A percentile compares a stretch with the other conserved stretches of the same genome.
Conservation (phyloP, 2,329 filamentous ascomycete species). For the Aspergillus sp. region DNA sequence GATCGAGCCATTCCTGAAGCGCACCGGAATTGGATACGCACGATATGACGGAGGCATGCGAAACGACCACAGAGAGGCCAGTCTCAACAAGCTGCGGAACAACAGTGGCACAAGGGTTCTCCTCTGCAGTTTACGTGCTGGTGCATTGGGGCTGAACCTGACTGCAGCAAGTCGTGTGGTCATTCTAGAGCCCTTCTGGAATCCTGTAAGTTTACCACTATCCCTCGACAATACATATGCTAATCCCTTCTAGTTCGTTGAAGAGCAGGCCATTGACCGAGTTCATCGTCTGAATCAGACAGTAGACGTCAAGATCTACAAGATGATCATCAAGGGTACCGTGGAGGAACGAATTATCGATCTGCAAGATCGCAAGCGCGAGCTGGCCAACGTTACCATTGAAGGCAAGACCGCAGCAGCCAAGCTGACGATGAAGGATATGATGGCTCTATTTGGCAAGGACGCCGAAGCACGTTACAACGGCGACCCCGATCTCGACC, state of each 20-base stretch:
- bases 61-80: slow-evolving; percentile 88
- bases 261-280: slow-evolving; percentile 97
- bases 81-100: slow-evolving; percentile 72
- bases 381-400: slow-evolving; percentile 87
- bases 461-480: slow-evolving; percentile 57
- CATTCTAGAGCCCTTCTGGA: slow-evolving; percentile 98
- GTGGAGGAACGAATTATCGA: slow-evolving; percentile 96
- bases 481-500: slow-evolving; percentile 43
- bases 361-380: slow-evolving; percentile 89
- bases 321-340: slow-evolving; percentile 79
- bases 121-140: slow-evolving; percentile 91
- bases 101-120: slow-evolving; percentile 76
- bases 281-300: slow-evolving; percentile 98
- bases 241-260: slow-evolving; percentile 68
- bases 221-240: slow-evolving; percentile 16
- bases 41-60: slow-evolving; percentile 95
- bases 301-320: slow-evolving; percentile 91
- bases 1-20: slow-evolving; percentile 83
- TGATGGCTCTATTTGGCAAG: slow-evolving; percentile 82
- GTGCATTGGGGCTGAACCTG: slow-evolving; percentile 87
- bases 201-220: slow-evolving; percentile 63
- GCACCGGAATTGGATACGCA: slow-evolving; percentile 73
- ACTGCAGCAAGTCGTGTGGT: slow-evolving; percentile 92
- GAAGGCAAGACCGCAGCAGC: slow-evolving; percentile 74
- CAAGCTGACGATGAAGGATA: slow-evolving; percentile 90